A percentile compares a stretch with the other conserved stretches of the same genome.
Evolutionary conservation across 495 filamentous ascomycete species (phyloP).

Genomic region (Xylaria telfairii): DNA sequence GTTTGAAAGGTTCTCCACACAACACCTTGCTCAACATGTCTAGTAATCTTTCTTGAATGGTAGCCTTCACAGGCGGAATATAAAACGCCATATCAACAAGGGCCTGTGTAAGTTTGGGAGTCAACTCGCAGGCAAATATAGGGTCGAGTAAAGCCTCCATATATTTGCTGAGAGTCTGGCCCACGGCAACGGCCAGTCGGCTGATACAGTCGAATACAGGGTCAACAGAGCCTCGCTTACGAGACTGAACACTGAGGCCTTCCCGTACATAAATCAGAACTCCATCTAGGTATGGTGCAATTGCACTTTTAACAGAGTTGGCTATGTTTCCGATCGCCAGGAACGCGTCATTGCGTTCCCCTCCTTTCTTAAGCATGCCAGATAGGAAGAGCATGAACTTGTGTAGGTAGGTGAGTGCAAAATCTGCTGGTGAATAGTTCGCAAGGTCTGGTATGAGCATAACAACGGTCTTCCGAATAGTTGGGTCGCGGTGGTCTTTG

Average conservation of each 20-base stretch:
- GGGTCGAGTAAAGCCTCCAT: constrained; percentile 95
- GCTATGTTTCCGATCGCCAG: constrained; percentile 94
- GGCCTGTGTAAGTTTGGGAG: constrained; percentile 89
- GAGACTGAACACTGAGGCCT: constrained; percentile 78
- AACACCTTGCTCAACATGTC: constrained; percentile 95
- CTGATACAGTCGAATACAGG: constrained; percentile 99
- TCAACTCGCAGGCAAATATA: constrained; percentile 95
- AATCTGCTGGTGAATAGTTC: constrained; percentile 86
- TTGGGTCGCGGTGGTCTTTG: constrained; percentile 87
- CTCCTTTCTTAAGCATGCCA: constrained; percentile 92
- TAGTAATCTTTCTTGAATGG: constrained; percentile 90
- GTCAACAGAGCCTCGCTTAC: constrained; percentile 78
- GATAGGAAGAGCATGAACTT: constrained; percentile 97
- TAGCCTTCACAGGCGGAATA: constrained; percentile 90
- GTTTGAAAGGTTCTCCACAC: constrained; percentile 87
- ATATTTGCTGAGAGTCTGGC: constrained; percentile 95
- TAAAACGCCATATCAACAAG: constrained; percentile 98
- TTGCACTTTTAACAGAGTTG: constrained; percentile 90
- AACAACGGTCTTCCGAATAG: constrained; percentile 87
- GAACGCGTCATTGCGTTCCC: constrained; percentile 90
- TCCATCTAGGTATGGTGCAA: constrained; percentile 92
- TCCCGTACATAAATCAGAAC: constrained; percentile 92
- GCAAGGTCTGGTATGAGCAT: constrained; percentile 91
- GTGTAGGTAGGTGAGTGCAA: constrained; percentile 81
- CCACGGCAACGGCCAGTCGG: constrained; percentile 91